A percentile compares a stretch with the other conserved stretches of the same genome.
Conservation (phyloP, 2,329 filamentous ascomycete genomes). For the Rasamsonia emersonii region DNA sequence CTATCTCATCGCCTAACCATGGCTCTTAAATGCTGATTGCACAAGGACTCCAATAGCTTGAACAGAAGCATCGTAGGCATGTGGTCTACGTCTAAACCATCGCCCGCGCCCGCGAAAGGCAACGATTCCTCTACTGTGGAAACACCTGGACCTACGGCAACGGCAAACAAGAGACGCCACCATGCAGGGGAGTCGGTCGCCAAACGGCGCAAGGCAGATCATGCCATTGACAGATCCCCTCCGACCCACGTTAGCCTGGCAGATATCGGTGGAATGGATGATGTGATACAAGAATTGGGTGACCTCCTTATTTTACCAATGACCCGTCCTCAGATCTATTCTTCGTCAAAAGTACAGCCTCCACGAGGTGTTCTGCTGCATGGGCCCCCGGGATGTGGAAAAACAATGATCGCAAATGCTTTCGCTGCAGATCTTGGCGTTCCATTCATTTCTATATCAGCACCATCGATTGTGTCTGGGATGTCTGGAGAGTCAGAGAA, state of each 20-base stretch:
- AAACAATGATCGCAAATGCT: slow-evolving; percentile 74
- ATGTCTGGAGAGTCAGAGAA: slow-evolving; percentile 89
- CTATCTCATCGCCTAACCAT: background rate
- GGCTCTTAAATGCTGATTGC: slow-evolving; percentile 11
- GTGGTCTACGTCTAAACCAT: slow-evolving; percentile 41
- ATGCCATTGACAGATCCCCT: slow-evolving; percentile 53
- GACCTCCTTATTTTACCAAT: slow-evolving; percentile 67
- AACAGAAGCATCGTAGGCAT: slow-evolving; percentile 56
- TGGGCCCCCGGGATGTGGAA: slow-evolving; percentile 77
- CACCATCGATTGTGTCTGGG: slow-evolving; percentile 70
- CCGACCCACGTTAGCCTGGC: slow-evolving; percentile 59
- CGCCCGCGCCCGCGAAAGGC: slow-evolving; percentile 16
- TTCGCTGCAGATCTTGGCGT: slow-evolving; percentile 67
- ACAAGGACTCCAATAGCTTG: slow-evolving; percentile 51
- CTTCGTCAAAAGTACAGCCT: slow-evolving; percentile 57
- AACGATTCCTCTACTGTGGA: slow-evolving; percentile 18
- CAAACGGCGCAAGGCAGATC: slow-evolving; percentile 55
- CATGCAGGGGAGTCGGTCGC: slow-evolving; percentile 57
- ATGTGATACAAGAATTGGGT: slow-evolving; percentile 60
- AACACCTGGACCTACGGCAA: slow-evolving; percentile 17
- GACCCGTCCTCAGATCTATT: slow-evolving; percentile 57
- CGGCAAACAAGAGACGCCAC: slow-evolving; percentile 47
- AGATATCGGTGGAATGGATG: slow-evolving; percentile 69
- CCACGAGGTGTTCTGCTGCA: slow-evolving; percentile 70
- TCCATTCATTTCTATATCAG: slow-evolving; percentile 73